Conservation (phyloP, 1,284 basidiomycete genomes). For the Chondrostereum purpureum region DNA sequence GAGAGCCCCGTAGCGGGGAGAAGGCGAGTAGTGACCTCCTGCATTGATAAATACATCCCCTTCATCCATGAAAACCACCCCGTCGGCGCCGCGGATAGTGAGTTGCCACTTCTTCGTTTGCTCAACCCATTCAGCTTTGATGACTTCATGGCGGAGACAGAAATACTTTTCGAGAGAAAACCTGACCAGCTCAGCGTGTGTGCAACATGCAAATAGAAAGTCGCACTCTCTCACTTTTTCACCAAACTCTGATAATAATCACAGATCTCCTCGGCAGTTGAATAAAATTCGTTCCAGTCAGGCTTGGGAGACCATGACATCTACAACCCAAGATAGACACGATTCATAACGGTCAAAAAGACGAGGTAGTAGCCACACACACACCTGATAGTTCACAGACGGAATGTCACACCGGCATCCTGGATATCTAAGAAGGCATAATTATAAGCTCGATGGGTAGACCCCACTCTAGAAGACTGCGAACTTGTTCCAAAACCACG, state of each 20-base stretch:
- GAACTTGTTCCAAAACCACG: conserved; percentile 12
- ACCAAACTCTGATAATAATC: conserved; percentile 22
- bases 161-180: conserved; percentile 22
- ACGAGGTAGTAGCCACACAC: too few relatives aligned
- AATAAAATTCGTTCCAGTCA: conserved; percentile 10
- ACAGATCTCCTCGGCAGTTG: conserved; percentile 18
- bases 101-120: conserved; percentile 21
- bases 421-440: conserved; percentile 15
- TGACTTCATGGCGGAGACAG: conserved; percentile 23
- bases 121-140: conserved; percentile 24
- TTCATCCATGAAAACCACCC: conserved; percentile 18
- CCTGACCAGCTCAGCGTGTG: not conserved
- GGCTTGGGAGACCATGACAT: conserved; percentile 18
- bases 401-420: conserved; percentile 19
- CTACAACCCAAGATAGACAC: too few relatives aligned
- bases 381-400: conserved; percentile 16
- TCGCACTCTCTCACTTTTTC: conserved; percentile 18
- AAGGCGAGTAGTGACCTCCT: conserved; percentile 3
- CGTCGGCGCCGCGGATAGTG: conserved; percentile 19
- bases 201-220: not conserved
- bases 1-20: too few relatives aligned
- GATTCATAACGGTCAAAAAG: too few relatives aligned
- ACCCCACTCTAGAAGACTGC: too few relatives aligned
- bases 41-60: conserved; percentile 29
- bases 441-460: not conserved